phyloP scores from a whole-genome alignment of 108 stramenopile genomes.

The Nitzschia palea region DNA sequence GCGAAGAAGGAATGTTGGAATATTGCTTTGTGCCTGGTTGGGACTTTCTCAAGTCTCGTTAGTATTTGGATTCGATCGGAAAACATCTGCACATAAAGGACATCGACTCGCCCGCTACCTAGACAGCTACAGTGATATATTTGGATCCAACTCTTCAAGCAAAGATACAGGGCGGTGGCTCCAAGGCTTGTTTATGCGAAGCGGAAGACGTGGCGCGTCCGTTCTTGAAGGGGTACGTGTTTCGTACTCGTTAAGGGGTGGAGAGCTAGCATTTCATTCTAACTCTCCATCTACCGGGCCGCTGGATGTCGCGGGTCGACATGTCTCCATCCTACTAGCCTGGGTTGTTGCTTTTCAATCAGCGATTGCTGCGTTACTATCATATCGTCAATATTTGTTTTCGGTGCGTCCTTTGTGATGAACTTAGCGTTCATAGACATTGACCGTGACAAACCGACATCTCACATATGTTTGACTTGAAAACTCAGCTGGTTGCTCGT shows the following conservation, averaged over 20 bases:
- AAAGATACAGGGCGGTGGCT: no score
- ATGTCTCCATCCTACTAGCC: neutral
- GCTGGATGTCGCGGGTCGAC: neutral
- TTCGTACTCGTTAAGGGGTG: slow-evolving; percentile 1
- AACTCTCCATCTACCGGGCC: neutral
- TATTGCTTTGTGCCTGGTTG: no score
- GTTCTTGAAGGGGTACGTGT: slow-evolving; percentile 7
- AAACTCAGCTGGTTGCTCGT: slow-evolving; percentile 42
- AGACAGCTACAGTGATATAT: no score
- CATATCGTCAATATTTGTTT: neutral
- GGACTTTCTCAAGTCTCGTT: no score
- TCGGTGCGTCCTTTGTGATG: neutral
- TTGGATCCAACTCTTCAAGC: no score
- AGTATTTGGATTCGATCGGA: no score
- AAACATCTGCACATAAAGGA: no score
- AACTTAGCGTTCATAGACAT: neutral
- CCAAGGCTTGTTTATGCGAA: neutral
- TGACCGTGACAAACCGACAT: neutral
- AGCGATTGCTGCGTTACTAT: neutral
- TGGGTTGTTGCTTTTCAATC: slow-evolving; percentile 10
- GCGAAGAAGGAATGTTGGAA: no score
- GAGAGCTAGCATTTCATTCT: neutral
- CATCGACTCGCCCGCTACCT: no score
- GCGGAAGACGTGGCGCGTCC: neutral
- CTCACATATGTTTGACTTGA: no score